Base-by-base conservation (phyloP, 495 filamentous ascomycete genomes). In the Cercophora newfieldiana region DNA sequence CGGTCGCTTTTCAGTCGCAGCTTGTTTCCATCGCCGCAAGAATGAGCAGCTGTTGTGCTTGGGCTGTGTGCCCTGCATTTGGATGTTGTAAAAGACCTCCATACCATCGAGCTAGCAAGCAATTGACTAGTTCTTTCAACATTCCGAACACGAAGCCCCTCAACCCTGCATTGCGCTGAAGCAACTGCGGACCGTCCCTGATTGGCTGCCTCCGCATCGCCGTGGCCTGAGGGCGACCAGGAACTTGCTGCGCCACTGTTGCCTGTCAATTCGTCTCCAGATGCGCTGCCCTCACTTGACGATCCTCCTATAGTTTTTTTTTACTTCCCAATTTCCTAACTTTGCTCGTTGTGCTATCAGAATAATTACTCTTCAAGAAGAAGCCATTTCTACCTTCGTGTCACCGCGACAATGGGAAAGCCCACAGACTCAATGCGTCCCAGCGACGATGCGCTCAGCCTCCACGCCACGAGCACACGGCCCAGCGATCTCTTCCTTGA, bases 381-480 rank as follows among this genome's bases (percentile, higher is more conserved):
- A n/a, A 30, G 18, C 29, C 31, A 59, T 47, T 24, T 24, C 21
- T 8, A 28, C 5, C 18, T 31, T 19, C 37, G 33, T 12, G 2
- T 26, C 8, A 14, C 26, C 54, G 60, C 29, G 21, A 57, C 28
- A 48, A 77, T 77, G 72, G 72, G 71, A 4, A 74, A 69, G 62
- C 73, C 68, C 3, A 66, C 67, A 18, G 53, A 61, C 2, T 59
- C 55, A 3, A 14, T 54, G 7, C 57, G 69, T 49, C 63, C 67
- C 29, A 30, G 62, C 48, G 59, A 59, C 25, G 72, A 77, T 54
- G 71, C 69, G 49, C 33, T 75, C 31, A 75, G 73, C 6, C 68
- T 77, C 7, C 74, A 75, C 68, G 12, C 37, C 37, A 44, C 37
- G 4, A 14, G 37, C 37, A 66, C 68, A 0, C 72, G 73, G 37